A percentile compares a stretch with the other conserved stretches of the same genome.
Conservation (phyloP, 768 basidiomycete genomes). For the Thelephora aurantiotincta region DNA sequence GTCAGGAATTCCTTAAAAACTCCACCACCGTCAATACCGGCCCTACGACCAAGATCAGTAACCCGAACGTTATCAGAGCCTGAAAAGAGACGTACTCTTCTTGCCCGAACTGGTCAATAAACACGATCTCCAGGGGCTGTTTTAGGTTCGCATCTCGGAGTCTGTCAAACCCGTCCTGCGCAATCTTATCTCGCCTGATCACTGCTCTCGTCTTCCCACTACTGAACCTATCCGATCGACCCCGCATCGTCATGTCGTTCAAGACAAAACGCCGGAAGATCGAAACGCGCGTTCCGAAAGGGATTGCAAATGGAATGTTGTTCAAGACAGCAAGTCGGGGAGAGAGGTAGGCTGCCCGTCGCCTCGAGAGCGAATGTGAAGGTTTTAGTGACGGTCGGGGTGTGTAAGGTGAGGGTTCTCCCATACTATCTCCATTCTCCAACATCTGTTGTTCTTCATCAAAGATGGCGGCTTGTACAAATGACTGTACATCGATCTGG, state of each 20-base stretch:
- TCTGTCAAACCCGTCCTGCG: conserved; percentile 85
- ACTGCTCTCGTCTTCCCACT: conserved; percentile 24
- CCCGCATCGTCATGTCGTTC: conserved; percentile 32
- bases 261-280: conserved; percentile 79
- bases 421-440: conserved; percentile 5
- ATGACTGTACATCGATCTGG: conserved; percentile 47
- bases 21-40: conserved; percentile 92
- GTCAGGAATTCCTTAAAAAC: conserved; percentile 98
- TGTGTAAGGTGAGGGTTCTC: neutral
- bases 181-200: conserved; percentile 63
- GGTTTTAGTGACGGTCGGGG: no score
- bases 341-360: conserved; percentile 60
- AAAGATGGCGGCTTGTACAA: conserved; percentile 76
- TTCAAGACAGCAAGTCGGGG: conserved; percentile 85
- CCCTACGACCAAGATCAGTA: conserved; percentile 26
- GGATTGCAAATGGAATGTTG: conserved; percentile 92
- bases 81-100: conserved; percentile 47
- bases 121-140: conserved; percentile 75
- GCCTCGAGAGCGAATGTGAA: conserved; percentile 34
- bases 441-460: conserved; percentile 47
- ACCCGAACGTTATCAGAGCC: neutral
- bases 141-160: conserved; percentile 71
- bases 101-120: conserved; percentile 80
- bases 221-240: conserved; percentile 9
- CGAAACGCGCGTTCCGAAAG: conserved; percentile 80